Evolutionary conservation across 73 alveolate species (phyloP), one percentile per base, ranked within the genome.

Genomic region (Paramecium caudatum): DNA sequence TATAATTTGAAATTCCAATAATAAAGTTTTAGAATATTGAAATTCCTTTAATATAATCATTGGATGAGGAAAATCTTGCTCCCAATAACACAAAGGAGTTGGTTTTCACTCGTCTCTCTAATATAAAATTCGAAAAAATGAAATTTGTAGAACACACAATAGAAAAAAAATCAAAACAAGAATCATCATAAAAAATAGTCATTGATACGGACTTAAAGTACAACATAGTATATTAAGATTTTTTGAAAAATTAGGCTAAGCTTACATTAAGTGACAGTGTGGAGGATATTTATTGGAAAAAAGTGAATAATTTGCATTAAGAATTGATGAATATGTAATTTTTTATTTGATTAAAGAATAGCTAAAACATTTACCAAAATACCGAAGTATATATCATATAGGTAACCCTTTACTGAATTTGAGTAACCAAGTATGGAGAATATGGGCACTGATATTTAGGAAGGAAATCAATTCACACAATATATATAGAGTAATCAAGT

Each of bases 141-240:
- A 65, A 65, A 30, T 65, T 32, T 65, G 46, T 65, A 12, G 83
- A 65, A 65, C 27, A 36, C 2, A 5, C 27, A 65, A 8, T 33
- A 33, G 83, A 65, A 65, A 10, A 12, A 32, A 33, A 65, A n/a
- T 30, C 47, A 36, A 65, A 65, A 23, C 27, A 10, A 65, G 32
- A 65, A 65, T 13, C 34, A 6, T 65, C 27, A 65, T 30, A 33
- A 33, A 30, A 25, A 2, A 12, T 32, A 65, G 19, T 25, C 13
- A 33, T 33, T 30, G 83, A 65, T 9, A 32, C 83, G 10, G 83
- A 65, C 16, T 43, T 65, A 10, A 65, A 65, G 15, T 65, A 0
- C 19, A 65, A 65, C 34, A 65, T 65, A 25, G 83, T 65, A n/a
- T 65, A 65, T 65, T 36, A 65, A 36, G 83, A 65, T 65, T 65